Percentiles rank a stretch among this genome's conserved stretches.
Conservation (phyloP, 805 yeast species). For the Wickerhamomyces xylosicus region DNA sequence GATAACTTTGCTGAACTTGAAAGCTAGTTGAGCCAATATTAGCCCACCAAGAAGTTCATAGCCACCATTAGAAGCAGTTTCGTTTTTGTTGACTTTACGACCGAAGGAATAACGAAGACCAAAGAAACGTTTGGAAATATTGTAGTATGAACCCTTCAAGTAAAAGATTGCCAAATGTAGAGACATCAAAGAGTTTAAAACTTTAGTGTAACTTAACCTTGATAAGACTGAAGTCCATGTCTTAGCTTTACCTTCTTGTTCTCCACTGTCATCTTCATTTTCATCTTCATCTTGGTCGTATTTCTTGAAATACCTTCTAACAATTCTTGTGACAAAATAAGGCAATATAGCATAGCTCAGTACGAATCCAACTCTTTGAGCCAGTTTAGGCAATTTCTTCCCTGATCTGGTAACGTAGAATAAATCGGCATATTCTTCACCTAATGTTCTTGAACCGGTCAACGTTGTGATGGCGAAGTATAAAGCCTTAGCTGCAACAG, state of each 20-base stretch:
- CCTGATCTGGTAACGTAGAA: conserved; percentile 51
- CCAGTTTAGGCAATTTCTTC: conserved; percentile 31
- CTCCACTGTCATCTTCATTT: conserved; percentile 12
- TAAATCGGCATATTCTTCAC: conserved; percentile 89
- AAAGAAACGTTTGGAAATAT: conserved; percentile 62
- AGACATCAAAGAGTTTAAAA: conserved; percentile 46
- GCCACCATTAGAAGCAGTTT: conserved; percentile 36
- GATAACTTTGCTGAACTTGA: conserved; percentile 23
- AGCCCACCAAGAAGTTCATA: conserved; percentile 69
- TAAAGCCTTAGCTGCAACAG: conserved; percentile 43
- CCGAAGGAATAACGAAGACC: conserved; percentile 76
- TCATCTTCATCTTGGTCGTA: conserved; percentile 9
- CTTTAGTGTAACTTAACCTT: conserved; percentile 29
- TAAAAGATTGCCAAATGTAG: conserved; percentile 77
- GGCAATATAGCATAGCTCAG: conserved; percentile 56
- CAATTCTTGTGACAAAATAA: conserved; percentile 28
- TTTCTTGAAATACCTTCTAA: conserved; percentile 8
- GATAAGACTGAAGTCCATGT: conserved; percentile 11
- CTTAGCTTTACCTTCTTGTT: conserved; percentile 6
- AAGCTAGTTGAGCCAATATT: conserved; percentile 40
- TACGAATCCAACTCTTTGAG: conserved; percentile 47
- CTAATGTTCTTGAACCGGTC: conserved; percentile 70
- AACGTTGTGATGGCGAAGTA: conserved; percentile 73
- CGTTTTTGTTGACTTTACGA: conserved; percentile 39
- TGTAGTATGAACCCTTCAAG: conserved; percentile 73